Conservation (phyloP, 106 monocot genomes). For the Acorus gramineus region DNA sequence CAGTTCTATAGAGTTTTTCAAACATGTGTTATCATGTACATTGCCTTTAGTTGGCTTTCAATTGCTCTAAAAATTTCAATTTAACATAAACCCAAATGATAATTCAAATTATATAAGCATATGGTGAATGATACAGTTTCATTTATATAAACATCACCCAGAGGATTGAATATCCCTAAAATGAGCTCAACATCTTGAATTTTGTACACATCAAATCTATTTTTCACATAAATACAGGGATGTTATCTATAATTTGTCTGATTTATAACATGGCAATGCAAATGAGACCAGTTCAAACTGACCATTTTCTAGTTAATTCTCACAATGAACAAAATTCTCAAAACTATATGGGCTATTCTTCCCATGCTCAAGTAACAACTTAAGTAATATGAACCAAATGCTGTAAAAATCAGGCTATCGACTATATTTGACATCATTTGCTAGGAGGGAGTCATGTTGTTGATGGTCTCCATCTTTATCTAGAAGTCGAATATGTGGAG, state of each 20-base stretch:
- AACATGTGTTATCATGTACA: no score
- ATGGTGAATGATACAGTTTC: no score
- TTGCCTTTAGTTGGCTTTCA: no score
- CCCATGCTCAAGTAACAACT: slow-evolving; percentile 19
- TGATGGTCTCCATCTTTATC: not conserved
- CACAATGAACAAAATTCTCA: slow-evolving; percentile 25
- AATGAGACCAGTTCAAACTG: slow-evolving; percentile 41
- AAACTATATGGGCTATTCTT: slow-evolving; percentile 48
- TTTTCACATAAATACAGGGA: no score
- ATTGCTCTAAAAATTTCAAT: no score
- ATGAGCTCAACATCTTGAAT: no score
- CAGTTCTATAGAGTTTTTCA: no score
- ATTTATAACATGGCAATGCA: slow-evolving; percentile 26
- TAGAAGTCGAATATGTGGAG: not conserved
- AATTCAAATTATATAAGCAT: no score
- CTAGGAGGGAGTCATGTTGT: not conserved
- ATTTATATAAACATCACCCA: no score
- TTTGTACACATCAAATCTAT: no score
- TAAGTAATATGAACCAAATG: slow-evolving; percentile 42
- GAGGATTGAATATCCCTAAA: no score
- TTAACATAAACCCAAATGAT: no score
- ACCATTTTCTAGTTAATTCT: slow-evolving; percentile 28
- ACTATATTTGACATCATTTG: not conserved
- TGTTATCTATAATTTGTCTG: not conserved
- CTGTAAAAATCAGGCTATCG: slow-evolving; percentile 20